Evolutionary conservation across 306 rosid genomes (phyloP), one percentile per base, ranked within the genome.

Genomic region (Fagus crenata): DNA sequence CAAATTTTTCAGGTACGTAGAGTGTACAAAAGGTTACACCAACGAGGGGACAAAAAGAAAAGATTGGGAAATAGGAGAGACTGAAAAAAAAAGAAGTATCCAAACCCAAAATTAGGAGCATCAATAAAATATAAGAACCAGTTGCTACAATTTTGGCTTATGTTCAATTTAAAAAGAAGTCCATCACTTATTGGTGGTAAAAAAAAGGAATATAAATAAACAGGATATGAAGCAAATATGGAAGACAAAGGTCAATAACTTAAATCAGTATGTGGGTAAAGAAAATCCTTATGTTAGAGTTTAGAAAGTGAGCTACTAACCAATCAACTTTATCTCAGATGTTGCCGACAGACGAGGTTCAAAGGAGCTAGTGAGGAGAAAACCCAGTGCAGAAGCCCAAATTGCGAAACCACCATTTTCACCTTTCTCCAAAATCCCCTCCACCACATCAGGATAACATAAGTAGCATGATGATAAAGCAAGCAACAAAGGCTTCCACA

Each of bases 401-500:
- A 83, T 84, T 77, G 65, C 43, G 9, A 91, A 58, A 67, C 93
- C 93, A 79, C 90, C 89, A 40, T 75, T 80, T 80, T 82, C 89
- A 72, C 74, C 87, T 80, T 89, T 87, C 75, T 91, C 93, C 83
- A 93, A 75, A 75, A 90, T 70, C 75, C 89, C 84, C 87, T 89
- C 92, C 60, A 93, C 84, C 72, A 75, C 64, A 70, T 89, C 92
- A 72, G 97, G 98, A 89, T 81, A 87, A 79, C 93, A 88, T 83
- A 93, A 70, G 82, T 91, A 93, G 87, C 98, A 93, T 53, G 98
- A 89, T 79, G 96, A 82, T 71, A 91, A 82, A 74, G 92, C 90
- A 76, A 93, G 92, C 87, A 91, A 74, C 53, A 93, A 79, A 67
- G 98, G 93, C 84, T 93, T 93, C 97, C 96, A 93, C 14, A 89